These are phyloP conservation scores for Pythium volutum DNA, from an alignment of 352 stramenopile genomes.

Conservation along the genomic window DNA sequence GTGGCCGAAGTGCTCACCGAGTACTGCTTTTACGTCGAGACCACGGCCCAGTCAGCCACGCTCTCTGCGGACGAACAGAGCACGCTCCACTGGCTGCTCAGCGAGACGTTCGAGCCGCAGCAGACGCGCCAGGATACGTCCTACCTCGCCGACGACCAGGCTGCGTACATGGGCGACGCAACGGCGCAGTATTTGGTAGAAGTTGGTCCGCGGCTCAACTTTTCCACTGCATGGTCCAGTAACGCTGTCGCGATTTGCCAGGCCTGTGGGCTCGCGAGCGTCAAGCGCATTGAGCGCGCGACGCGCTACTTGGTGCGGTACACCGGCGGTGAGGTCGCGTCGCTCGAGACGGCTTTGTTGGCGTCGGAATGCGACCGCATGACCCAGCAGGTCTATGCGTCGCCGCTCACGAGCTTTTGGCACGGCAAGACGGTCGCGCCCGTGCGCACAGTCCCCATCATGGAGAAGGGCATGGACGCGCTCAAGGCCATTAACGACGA, in stretches of 20 bases:
- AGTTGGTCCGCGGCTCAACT: conserved; percentile 97
- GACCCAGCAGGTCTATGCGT: conserved; percentile 96
- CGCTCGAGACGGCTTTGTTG: conserved; percentile 59
- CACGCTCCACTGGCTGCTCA: conserved; percentile 93
- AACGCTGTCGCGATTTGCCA: conserved; percentile 98
- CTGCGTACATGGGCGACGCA: conserved; percentile 12
- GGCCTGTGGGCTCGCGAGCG: conserved; percentile 84
- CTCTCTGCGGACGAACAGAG: conserved; percentile 59
- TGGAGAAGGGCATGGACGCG: conserved; percentile 91
- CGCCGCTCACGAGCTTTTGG: conserved; percentile 91
- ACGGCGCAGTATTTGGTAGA: conserved; percentile 84
- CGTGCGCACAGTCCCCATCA: conserved; percentile 93
- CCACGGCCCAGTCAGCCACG: conserved; percentile 24
- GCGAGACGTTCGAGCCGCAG: conserved; percentile 95
- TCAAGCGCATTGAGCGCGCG: conserved; percentile 94
- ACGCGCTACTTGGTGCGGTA: conserved; percentile 88
- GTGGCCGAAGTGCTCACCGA: conserved; percentile 88
- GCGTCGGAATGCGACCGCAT: conserved; percentile 91
- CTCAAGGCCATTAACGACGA: conserved; percentile 95
- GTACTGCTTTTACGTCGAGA: conserved; percentile 97
- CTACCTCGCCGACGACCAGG: conserved; percentile 44
- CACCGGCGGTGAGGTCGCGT: conserved; percentile 40
- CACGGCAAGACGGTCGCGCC: conserved; percentile 74
- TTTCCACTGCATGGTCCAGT: conserved; percentile 97
- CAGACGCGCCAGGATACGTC: conserved; percentile 55